A percentile compares a stretch with the other conserved stretches of the same genome.
phyloP scores from a whole-genome alignment of 2,329 filamentous ascomycete species.

The Nemania sp. region DNA sequence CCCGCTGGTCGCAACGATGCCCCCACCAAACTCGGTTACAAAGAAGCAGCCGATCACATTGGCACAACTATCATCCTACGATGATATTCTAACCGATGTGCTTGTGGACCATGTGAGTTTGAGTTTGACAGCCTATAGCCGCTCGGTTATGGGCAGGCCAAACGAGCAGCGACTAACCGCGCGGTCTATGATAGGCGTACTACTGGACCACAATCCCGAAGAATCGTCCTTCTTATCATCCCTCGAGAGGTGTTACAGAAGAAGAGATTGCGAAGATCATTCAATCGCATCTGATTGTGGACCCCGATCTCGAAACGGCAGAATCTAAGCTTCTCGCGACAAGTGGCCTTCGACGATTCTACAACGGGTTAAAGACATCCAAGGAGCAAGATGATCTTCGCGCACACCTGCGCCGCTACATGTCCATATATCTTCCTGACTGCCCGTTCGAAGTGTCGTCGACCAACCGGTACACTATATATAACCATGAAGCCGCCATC shows the following conservation, averaged over 20 bases:
- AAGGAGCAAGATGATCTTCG: conserved; percentile 86
- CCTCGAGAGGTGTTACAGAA: conserved; percentile 76
- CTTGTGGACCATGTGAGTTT: conserved; percentile 89
- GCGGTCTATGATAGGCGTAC: conserved; percentile 67
- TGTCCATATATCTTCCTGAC: conserved; percentile 89
- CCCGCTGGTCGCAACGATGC: conserved; percentile 37
- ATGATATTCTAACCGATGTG: conserved; percentile 93
- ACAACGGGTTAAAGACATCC: conserved; percentile 67
- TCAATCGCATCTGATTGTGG: conserved; percentile 69
- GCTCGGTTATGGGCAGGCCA: too few relatives aligned
- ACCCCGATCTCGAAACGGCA: conserved; percentile 70
- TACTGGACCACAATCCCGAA: conserved; percentile 98
- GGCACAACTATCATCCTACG: conserved; percentile 86
- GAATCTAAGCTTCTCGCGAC: conserved; percentile 74
- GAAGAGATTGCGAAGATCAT: conserved; percentile 64
- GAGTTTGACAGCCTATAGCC: too few relatives aligned
- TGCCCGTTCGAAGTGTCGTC: conserved; percentile 90
- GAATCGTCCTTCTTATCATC: conserved; percentile 83
- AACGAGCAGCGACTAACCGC: conserved; percentile 27
- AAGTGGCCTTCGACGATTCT: conserved; percentile 73
- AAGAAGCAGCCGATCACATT: conserved; percentile 79
- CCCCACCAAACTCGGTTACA: conserved; percentile 41
- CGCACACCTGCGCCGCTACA: conserved; percentile 84
- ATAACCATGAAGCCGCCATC: conserved; percentile 84
- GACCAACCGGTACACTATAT: conserved; percentile 94